phyloP scores from a whole-genome alignment of 768 basidiomycete species.

The Phylloporus sp. region DNA sequence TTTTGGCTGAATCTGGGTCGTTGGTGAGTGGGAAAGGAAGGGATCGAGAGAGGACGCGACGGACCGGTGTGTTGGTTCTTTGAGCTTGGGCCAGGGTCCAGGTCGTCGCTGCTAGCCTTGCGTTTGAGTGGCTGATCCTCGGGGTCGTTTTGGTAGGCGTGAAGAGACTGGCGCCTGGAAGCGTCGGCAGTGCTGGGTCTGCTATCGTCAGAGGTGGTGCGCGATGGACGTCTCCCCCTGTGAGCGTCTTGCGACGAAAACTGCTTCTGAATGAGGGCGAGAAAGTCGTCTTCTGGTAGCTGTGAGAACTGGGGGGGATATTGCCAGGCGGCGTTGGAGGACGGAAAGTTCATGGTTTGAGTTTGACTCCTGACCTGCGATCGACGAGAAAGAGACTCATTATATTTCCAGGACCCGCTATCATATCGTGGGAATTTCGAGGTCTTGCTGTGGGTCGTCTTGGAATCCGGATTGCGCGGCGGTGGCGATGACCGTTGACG shows the following conservation, averaged over 20 bases:
- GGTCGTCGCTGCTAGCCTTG: slow-evolving; percentile 65
- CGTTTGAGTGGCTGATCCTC: slow-evolving; percentile 60
- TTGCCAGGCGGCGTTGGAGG: slow-evolving; percentile 61
- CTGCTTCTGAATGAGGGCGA: slow-evolving; percentile 73
- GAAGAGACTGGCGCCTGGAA: slow-evolving; percentile 20
- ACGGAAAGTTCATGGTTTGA: slow-evolving; percentile 34
- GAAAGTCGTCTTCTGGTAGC: slow-evolving; percentile 70
- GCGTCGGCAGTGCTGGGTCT: slow-evolving; percentile 46
- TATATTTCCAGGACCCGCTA: too few species aligned
- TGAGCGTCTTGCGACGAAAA: slow-evolving; percentile 44
- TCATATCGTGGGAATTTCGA: too few species aligned
- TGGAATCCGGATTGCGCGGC: too few species aligned
- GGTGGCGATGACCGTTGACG: too few species aligned
- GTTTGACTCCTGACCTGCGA: slow-evolving; percentile 7
- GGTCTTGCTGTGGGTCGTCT: too few species aligned
- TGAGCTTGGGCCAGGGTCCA: slow-evolving; percentile 59
- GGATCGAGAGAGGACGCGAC: slow-evolving; percentile 20
- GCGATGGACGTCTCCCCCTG: too few species aligned
- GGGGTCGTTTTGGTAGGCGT: slow-evolving; percentile 31
- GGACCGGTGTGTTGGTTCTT: slow-evolving; percentile 64
- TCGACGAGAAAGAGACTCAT: too few species aligned
- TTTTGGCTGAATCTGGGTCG: slow-evolving; percentile 24
- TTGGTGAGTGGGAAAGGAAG: slow-evolving; percentile 17
- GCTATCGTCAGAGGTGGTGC: slow-evolving; percentile 71
- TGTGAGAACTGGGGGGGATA: slow-evolving; percentile 56